Evolutionary conservation across 2,329 filamentous ascomycete genomes (phyloP).

Genomic region (Harringtonia lauricola): DNA sequence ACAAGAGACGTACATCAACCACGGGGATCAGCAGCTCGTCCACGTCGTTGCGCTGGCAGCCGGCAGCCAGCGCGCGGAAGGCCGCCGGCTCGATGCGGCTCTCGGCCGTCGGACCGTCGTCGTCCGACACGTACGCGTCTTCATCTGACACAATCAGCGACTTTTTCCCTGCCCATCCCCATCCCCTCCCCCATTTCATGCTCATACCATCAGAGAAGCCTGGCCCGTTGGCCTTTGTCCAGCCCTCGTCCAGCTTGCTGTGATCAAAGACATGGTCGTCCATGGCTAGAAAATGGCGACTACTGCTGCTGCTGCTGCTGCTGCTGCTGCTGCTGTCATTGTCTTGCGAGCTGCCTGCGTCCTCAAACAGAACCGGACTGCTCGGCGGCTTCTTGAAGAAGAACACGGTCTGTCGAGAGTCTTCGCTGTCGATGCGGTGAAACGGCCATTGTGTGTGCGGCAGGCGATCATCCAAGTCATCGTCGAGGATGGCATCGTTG

Average conservation of each 20-base stretch:
- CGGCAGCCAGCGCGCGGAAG: conserved; percentile 10
- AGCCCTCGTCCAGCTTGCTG: conserved; percentile 4
- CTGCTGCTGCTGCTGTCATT: background rate
- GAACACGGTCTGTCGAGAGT: conserved; percentile 4
- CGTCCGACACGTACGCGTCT: conserved; percentile 23
- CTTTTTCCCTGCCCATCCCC: no score
- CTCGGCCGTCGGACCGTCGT: conserved; percentile 25
- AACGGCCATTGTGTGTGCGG: background rate
- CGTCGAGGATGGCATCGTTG: conserved; percentile 1
- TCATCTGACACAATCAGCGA: background rate
- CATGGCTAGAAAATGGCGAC: background rate
- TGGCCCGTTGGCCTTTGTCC: conserved; percentile 6
- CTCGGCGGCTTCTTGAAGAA: conserved; percentile 1
- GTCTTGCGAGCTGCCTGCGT: background rate
- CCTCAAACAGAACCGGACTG: background rate
- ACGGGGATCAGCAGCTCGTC: background rate
- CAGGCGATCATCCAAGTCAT: background rate
- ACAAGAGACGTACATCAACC: background rate
- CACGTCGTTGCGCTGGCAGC: conserved; percentile 7
- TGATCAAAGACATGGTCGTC: conserved; percentile 3
- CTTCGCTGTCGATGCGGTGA: background rate
- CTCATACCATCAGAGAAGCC: background rate
- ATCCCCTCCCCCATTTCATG: background rate
- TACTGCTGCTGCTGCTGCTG: background rate
- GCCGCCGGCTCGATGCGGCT: conserved; percentile 12